Evolutionary conservation across 139 green algal species (phyloP).

Genomic region (Trebouxia sp.): DNA sequence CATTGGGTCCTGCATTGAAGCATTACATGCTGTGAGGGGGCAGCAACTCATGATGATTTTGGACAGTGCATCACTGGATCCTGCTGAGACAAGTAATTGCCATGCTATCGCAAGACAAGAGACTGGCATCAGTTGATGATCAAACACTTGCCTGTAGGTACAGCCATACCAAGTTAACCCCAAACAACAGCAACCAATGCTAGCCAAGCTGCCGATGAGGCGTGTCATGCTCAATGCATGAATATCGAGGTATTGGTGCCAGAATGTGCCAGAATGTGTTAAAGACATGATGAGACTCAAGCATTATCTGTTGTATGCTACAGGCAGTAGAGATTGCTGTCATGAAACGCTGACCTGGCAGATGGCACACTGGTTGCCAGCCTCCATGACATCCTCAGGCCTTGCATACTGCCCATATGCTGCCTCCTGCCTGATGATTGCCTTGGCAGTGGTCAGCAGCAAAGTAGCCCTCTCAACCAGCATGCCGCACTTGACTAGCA

Average conservation of each 20-base stretch:
- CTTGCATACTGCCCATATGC: constrained; percentile 52
- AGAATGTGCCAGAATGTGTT: background rate
- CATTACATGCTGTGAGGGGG: background rate
- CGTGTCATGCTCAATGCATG: background rate
- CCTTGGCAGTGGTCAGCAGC: constrained; percentile 40
- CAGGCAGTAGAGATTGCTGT: background rate
- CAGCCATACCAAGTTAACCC: too few species aligned
- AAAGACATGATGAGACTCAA: background rate
- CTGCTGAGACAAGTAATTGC: too few species aligned
- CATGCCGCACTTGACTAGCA: constrained; percentile 56
- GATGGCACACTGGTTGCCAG: constrained; percentile 71
- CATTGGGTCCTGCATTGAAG: constrained; percentile 42
- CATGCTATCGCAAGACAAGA: too few species aligned
- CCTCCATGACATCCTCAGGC: constrained; percentile 49
- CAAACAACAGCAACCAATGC: too few species aligned
- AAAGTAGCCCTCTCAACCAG: constrained; percentile 39
- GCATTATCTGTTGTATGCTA: background rate
- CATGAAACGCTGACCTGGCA: constrained; percentile 66
- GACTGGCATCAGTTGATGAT: too few species aligned
- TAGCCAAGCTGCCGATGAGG: background rate
- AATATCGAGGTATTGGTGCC: background rate
- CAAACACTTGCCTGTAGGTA: too few species aligned
- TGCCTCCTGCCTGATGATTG: constrained; percentile 36
- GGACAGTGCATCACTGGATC: background rate
- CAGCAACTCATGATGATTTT: background rate